phyloP scores from a whole-genome alignment of 2,329 filamentous ascomycete genomes.

The Cadophora gregata region DNA sequence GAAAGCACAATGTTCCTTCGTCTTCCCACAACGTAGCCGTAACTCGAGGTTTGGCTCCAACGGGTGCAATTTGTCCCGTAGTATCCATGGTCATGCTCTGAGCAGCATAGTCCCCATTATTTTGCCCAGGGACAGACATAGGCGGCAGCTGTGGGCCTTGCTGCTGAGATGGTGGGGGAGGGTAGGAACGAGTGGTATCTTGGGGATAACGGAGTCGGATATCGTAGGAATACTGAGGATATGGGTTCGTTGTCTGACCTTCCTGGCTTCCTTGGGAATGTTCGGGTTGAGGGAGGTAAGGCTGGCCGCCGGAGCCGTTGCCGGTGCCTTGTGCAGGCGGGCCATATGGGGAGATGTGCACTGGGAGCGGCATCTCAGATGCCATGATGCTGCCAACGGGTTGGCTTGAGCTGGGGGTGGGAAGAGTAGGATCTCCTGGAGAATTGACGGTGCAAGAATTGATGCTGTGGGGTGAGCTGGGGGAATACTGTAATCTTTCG shows the following conservation, averaged over 20 bases:
- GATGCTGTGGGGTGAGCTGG: conserved; percentile 19
- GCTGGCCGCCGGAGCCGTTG: conserved; percentile 12
- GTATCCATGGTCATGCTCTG: conserved; percentile 59
- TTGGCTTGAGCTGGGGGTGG: conserved; percentile 10
- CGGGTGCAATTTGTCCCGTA: conserved; percentile 87
- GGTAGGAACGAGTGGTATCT: conserved; percentile 27
- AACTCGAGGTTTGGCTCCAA: conserved; percentile 94
- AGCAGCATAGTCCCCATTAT: conserved; percentile 21
- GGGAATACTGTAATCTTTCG: conserved; percentile 23
- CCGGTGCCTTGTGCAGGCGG: conserved; percentile 19
- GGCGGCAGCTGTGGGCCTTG: conserved; percentile 32
- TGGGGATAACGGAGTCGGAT: conserved; percentile 37
- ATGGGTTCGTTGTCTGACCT: conserved; percentile 30
- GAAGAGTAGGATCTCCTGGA: neutral
- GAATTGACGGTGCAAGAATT: conserved; percentile 3
- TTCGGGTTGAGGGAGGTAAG: conserved; percentile 20
- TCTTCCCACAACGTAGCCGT: conserved; percentile 98
- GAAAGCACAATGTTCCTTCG: conserved; percentile 94
- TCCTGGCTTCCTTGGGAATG: conserved; percentile 24
- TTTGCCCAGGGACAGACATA: conserved; percentile 28
- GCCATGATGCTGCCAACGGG: conserved; percentile 21
- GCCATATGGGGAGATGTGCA: conserved; percentile 31
- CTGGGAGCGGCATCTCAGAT: conserved; percentile 16
- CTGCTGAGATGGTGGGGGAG: conserved; percentile 21
- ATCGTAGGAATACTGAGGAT: conserved; percentile 38